Evolutionary conservation across 805 yeast species (phyloP), one percentile per base, ranked within the genome.

Genomic region (Candida ascalaphidarum): DNA sequence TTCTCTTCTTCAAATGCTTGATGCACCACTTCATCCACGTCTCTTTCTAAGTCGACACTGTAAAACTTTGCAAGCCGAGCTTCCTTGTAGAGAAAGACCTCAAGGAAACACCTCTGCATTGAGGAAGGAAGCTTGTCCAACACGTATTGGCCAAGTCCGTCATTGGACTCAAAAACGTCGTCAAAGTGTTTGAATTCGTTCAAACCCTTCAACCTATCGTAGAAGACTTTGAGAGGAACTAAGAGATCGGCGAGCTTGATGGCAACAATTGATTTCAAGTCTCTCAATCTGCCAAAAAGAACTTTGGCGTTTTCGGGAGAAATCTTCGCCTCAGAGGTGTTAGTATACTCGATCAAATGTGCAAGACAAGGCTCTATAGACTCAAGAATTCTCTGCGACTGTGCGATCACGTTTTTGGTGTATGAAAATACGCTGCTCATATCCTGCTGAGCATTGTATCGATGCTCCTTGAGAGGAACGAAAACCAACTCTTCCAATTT

Each of bases 31-130:
- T 47, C 58, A 13, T 61, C 57, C 19, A 63, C 76, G 14, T 54
- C 57, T 39, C 80, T 59, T 23, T 72, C 78, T 29, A 76, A 44
- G 9, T 62, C 55, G 3, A 58, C 42, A 0, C 48, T 42, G n/a
- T 52, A 25, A 1, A 48, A 21, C 24, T 46, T 52, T 0, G 75
- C 74, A 9, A 61, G 39, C 14, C 55, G 53, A 5, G 66, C 56
- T 39, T 77, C 85, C 33, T 66, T 61, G 14, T 59, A 44, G 34
- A 75, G 53, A 35, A 67, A 77, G 3, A 65, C 42, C n/a, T 56
- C 45, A 32, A 65, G 29, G 10, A 75, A 37, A 2, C 52, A 40
- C 1, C 40, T 37, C 31, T 59, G 58, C 3, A 61, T 20, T 2
- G 43, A 42, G 1, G 29, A 26, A 2, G 65, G 55, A 1, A 69